Percentiles rank a stretch among this genome's conserved stretches.
phyloP scores from a whole-genome alignment of 192 early-diverging fungal species.

The Podochytrium sp. region DNA sequence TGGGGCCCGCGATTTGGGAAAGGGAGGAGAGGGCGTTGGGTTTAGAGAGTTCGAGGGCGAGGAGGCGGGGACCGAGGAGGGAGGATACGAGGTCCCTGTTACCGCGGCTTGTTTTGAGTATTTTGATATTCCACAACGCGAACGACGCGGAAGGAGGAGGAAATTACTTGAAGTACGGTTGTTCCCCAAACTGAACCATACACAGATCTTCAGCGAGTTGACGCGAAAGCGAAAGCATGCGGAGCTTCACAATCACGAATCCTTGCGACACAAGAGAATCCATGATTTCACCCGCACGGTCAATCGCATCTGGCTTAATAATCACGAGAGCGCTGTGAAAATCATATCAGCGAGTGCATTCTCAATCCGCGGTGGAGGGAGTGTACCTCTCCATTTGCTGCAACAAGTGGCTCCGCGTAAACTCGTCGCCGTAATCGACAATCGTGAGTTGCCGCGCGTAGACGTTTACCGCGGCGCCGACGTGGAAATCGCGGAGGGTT shows the following conservation, averaged over 20 bases:
- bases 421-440: slow-evolving; percentile 58
- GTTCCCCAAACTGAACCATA: slow-evolving; percentile 1
- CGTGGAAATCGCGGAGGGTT: slow-evolving; percentile 51
- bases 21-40: slow-evolving; percentile 29
- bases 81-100: slow-evolving; percentile 24
- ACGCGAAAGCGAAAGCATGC: slow-evolving; percentile 39
- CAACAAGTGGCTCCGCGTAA: slow-evolving; percentile 41
- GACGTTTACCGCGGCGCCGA: slow-evolving; percentile 58
- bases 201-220: slow-evolving; percentile 27
- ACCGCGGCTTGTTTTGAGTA: background rate
- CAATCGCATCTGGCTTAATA: slow-evolving; percentile 45
- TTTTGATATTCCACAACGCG: too few relatives aligned
- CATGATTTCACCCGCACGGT: slow-evolving; percentile 47
- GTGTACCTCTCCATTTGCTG: slow-evolving; percentile 53
- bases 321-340: slow-evolving; percentile 48
- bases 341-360: background rate
- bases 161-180: slow-evolving; percentile 29
- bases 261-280: slow-evolving; percentile 35
- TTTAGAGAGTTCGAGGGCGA: slow-evolving; percentile 43
- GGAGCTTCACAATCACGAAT: slow-evolving; percentile 41
- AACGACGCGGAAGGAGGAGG: background rate
- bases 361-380: too few relatives aligned
- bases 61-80: slow-evolving; percentile 17
- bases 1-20: background rate
- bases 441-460: slow-evolving; percentile 55